A percentile compares a stretch with the other conserved stretches of the same genome.
Conservation (phyloP, 805 yeast species). For the Priceomyces haplophilus region DNA sequence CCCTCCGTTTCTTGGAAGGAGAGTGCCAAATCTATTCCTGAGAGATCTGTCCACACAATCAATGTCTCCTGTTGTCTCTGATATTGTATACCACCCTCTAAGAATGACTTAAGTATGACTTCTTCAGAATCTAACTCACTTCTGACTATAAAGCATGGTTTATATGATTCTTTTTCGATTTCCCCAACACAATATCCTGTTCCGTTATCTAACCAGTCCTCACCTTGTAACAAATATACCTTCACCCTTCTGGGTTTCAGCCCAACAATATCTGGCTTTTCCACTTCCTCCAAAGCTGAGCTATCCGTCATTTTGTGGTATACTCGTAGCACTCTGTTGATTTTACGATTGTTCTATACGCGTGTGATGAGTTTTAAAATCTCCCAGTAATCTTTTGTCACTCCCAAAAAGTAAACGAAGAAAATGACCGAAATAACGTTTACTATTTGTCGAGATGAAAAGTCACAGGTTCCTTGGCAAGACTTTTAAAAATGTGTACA, state of each 20-base stretch:
- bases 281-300: not conserved
- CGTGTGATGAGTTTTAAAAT: not conserved
- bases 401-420: not conserved
- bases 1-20: constrained; percentile 92
- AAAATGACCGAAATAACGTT: not conserved
- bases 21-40: constrained; percentile 73
- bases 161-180: constrained; percentile 30
- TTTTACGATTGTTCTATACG: not conserved
- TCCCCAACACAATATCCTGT: constrained; percentile 88
- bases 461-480: not conserved
- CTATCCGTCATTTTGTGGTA: constrained; percentile 1
- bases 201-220: constrained; percentile 88
- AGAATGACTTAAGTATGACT: constrained; percentile 56
- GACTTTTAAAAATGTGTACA: not conserved
- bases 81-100: constrained; percentile 77
- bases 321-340: not conserved
- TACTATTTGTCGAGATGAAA: not conserved
- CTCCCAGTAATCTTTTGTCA: not conserved
- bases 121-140: constrained; percentile 64
- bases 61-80: constrained; percentile 93
- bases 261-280: constrained; percentile 1
- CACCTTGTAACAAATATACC: constrained; percentile 78
- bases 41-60: constrained; percentile 88
- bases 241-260: constrained; percentile 73
- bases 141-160: constrained; percentile 66